phyloP scores from a whole-genome alignment of 768 basidiomycete genomes.

The Cystofilobasidium ferigula region DNA sequence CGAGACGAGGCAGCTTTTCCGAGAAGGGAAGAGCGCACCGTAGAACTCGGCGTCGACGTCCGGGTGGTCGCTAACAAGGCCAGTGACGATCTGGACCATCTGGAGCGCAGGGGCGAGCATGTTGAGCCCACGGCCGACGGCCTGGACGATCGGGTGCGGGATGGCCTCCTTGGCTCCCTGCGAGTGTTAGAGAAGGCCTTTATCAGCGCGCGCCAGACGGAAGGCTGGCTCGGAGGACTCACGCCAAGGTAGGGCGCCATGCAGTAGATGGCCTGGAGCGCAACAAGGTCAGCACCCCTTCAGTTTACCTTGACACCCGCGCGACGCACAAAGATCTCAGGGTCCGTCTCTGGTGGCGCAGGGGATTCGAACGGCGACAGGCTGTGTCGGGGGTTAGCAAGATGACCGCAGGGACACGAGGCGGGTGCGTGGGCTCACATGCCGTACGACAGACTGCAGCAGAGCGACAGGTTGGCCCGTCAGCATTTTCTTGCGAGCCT shows the following conservation, averaged over 20 bases:
- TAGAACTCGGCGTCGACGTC: slow-evolving; percentile 39
- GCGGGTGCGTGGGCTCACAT: neutral
- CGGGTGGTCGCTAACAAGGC: slow-evolving; percentile 40
- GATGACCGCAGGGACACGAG: neutral
- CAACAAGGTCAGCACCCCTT: neutral
- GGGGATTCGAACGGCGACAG: slow-evolving; percentile 7
- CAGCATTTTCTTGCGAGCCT: no score
- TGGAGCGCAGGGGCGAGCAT: neutral
- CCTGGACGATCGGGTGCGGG: slow-evolving; percentile 34
- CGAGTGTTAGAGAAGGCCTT: no score
- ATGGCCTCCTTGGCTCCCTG: slow-evolving; percentile 28
- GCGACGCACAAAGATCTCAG: neutral
- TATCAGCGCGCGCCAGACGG: no score
- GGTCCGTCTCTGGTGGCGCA: neutral
- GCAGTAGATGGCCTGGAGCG: slow-evolving; percentile 4
- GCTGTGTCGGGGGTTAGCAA: neutral
- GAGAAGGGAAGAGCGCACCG: slow-evolving; percentile 31
- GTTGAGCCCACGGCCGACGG: slow-evolving; percentile 26
- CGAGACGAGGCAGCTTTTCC: neutral
- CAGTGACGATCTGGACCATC: slow-evolving; percentile 22
- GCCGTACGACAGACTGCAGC: neutral
- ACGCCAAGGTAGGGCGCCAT: slow-evolving; percentile 16
- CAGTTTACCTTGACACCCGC: no score
- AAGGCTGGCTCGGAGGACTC: neutral
- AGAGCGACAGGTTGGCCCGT: neutral